Conservation (phyloP, 1,284 basidiomycete genomes). For the Rugiboletus extremiorientalis region DNA sequence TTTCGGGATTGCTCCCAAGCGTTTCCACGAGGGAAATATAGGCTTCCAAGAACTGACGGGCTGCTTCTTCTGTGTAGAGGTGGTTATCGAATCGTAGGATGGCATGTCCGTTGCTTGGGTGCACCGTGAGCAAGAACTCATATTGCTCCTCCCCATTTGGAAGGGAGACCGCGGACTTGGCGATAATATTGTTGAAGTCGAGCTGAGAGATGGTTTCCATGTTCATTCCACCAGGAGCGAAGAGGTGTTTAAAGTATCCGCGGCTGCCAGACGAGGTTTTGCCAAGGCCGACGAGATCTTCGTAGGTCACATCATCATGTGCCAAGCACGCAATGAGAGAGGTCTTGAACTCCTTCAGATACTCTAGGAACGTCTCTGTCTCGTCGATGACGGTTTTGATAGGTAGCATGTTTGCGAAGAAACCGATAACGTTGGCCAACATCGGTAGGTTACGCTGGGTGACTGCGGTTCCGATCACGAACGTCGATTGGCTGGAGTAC, state of each 20-base stretch:
- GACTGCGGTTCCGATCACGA: constrained; percentile 27
- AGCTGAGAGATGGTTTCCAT: constrained; percentile 26
- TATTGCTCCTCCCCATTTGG: constrained; percentile 33
- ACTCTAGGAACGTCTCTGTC: constrained; percentile 20
- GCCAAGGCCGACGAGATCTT: constrained; percentile 28
- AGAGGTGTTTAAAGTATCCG: constrained; percentile 34
- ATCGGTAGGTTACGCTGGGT: constrained; percentile 28
- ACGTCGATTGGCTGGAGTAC: constrained; percentile 25
- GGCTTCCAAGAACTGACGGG: constrained; percentile 30
- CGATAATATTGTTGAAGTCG: constrained; percentile 15
- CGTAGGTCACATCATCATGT: constrained; percentile 29
- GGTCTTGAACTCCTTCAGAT: constrained; percentile 20
- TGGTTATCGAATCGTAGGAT: constrained; percentile 32
- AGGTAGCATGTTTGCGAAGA: constrained; percentile 30
- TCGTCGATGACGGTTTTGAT: constrained; percentile 28
- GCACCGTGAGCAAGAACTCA: constrained; percentile 30
- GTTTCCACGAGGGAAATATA: constrained; percentile 29
- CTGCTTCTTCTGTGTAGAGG: constrained; percentile 28
- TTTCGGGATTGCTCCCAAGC: constrained; percentile 17
- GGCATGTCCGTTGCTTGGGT: constrained; percentile 23
- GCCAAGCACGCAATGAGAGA: constrained; percentile 17
- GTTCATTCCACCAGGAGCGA: constrained; percentile 30
- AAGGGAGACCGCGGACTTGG: constrained; percentile 19
- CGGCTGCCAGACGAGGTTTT: constrained; percentile 24
- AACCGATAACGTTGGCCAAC: constrained; percentile 23